Conservation (phyloP, 768 basidiomycete species). For the Suillus americanus region DNA sequence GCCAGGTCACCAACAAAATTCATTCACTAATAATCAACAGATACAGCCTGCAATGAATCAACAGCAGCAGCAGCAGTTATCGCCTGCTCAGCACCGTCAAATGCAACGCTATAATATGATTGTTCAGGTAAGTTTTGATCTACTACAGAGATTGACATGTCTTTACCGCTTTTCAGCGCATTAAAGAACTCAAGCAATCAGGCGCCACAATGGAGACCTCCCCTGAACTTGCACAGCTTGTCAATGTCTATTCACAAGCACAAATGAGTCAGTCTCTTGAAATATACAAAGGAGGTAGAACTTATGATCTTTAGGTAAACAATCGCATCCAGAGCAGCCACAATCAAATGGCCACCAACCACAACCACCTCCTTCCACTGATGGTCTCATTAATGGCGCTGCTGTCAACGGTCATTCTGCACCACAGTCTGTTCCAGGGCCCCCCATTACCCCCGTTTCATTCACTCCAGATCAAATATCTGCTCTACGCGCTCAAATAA, state of each 20-base stretch:
- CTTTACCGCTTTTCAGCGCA: slow-evolving; percentile 35
- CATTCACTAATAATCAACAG: slow-evolving; percentile 2
- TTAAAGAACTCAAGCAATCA: slow-evolving; percentile 39
- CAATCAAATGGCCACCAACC: slow-evolving; percentile 14
- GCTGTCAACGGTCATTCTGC: slow-evolving; percentile 48
- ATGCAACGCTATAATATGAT: not conserved
- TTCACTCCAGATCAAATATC: slow-evolving; percentile 76
- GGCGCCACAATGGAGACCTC: slow-evolving; percentile 47
- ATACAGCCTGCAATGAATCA: slow-evolving; percentile 12
- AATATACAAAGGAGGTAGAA: not conserved
- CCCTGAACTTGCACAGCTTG: slow-evolving; percentile 42
- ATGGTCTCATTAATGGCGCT: not conserved
- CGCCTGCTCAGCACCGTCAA: slow-evolving; percentile 2
- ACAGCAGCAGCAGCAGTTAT: not conserved
- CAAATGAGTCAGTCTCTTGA: slow-evolving; percentile 32
- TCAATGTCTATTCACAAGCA: slow-evolving; percentile 30
- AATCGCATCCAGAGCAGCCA: slow-evolving; percentile 17
- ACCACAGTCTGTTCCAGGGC: slow-evolving; percentile 38
- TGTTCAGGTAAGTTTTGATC: not conserved
- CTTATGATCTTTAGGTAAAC: slow-evolving; percentile 21
- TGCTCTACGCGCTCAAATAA: slow-evolving; percentile 78
- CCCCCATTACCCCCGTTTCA: slow-evolving; percentile 65
- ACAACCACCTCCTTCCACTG: slow-evolving; percentile 27
- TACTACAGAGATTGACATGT: not conserved
- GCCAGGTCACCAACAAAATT: slow-evolving; percentile 14